These are phyloP conservation scores for Kodamaea fukazawae DNA, from an alignment of 805 yeast species.

Conservation along the genomic window DNA sequence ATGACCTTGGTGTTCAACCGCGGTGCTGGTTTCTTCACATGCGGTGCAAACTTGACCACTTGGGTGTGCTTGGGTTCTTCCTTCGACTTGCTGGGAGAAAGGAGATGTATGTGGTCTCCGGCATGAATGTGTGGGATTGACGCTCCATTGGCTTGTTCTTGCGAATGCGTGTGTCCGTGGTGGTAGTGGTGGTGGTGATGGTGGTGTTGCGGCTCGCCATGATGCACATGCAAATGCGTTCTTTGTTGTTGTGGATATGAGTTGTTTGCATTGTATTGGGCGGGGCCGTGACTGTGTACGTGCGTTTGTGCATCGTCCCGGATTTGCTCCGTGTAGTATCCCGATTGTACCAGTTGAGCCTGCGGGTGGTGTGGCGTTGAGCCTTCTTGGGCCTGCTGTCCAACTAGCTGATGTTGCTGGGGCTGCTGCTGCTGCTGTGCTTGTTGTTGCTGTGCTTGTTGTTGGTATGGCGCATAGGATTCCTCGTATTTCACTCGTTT, in stretches of 20 bases:
- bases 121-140: constrained; percentile 11
- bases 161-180: constrained; percentile 12
- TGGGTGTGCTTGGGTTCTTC: constrained; percentile 1
- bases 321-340: too few relatives aligned
- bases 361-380: constrained; percentile 7
- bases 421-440: too few relatives aligned
- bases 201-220: constrained; percentile 12
- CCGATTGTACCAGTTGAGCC: neutral
- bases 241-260: too few relatives aligned
- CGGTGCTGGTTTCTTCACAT: constrained; percentile 6
- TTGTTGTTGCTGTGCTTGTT: constrained; percentile 3
- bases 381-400: neutral
- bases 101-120: constrained; percentile 8
- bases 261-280: too few relatives aligned
- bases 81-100: constrained; percentile 1
- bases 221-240: constrained; percentile 4
- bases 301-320: too few relatives aligned
- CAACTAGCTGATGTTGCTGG: neutral
- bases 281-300: too few relatives aligned
- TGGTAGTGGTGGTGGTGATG: constrained; percentile 18
- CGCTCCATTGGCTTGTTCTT: neutral
- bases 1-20: constrained; percentile 20
- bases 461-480: neutral
- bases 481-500: neutral
- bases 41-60: constrained; percentile 1